Evolutionary conservation across 2,329 filamentous ascomycete species (phyloP), one percentile per base, ranked within the genome.

Genomic region (Fusarium agapanthi): DNA sequence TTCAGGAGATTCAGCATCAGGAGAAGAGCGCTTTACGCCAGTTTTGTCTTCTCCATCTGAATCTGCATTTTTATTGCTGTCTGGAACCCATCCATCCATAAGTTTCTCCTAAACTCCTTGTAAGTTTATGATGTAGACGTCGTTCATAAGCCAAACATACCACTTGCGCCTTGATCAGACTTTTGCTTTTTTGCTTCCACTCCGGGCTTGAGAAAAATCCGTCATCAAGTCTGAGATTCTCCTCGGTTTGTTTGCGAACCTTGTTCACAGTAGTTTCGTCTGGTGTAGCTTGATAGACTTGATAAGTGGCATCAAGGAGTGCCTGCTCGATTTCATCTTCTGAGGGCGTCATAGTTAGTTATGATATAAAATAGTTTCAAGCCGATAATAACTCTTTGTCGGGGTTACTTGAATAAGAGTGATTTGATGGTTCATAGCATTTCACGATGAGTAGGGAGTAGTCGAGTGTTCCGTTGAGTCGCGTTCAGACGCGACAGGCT

Each of bases 131-230:
- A 44, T 20, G 40, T 40, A n/a, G 18, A 44, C 32, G 11, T 41
- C 24, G 9, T 37, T 13, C 35, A 13, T 24, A 11, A 28, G 48
- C 61, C 13, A 20, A 43, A 83, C 87, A 70, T 83, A 91, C 89
- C n/a, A 87, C 85, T 53, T 84, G 81, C 24, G 81, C 80, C 58
- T 86, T 86, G 70, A 91, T 89, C n/a, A 90, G 75, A 2, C 79
- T 77, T 75, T 91, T 91, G 78, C 88, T 91, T 72, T 83, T 86
- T 9, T 81, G 78, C 77, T 91, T 91, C 90, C 90, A 91, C 22
- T 85, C 80, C 0, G 71, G 80, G 5, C 77, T 71, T 20, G 81
- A 81, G 55, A 91, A 86, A 69, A 90, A 89, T 0, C 84, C 87
- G 3, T 84, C 79, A 1, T 86, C 83, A 4, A 91, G 83, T 3